Evolutionary conservation across 179 eudicot genomes (phyloP).

Genomic region (Drosera spatulata): DNA sequence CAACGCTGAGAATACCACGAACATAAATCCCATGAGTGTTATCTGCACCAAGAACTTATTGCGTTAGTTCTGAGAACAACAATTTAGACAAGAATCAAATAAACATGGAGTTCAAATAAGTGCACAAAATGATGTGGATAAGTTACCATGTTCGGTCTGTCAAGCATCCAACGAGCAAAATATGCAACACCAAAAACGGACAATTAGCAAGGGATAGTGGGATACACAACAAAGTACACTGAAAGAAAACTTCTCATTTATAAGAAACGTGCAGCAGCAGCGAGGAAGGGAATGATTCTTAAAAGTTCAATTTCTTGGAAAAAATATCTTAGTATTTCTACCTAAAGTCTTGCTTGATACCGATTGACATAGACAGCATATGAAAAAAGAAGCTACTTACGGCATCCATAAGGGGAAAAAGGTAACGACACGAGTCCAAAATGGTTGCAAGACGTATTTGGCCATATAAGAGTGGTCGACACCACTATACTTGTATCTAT

Average conservation of each 20-base stretch:
- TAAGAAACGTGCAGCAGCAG: no score
- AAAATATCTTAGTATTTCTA: no score
- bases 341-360: no score
- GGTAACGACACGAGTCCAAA: constrained; percentile 59
- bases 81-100: neutral
- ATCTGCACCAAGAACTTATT: constrained; percentile 38
- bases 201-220: no score
- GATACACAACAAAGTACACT: no score
- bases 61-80: no score
- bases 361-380: neutral
- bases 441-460: constrained; percentile 84
- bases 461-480: constrained; percentile 77
- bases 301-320: no score
- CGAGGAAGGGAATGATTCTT: no score
- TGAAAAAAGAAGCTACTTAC: constrained; percentile 28
- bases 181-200: constrained; percentile 14
- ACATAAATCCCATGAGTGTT: constrained; percentile 86
- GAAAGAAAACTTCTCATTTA: no score
- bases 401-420: constrained; percentile 97
- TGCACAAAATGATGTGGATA: neutral
- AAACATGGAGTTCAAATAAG: no score
- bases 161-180: constrained; percentile 36
- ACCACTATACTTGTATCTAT: constrained; percentile 88
- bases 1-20: constrained; percentile 63
- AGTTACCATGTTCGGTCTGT: constrained; percentile 93